Conservation (phyloP, 768 basidiomycete species). For the Bullera alba region DNA sequence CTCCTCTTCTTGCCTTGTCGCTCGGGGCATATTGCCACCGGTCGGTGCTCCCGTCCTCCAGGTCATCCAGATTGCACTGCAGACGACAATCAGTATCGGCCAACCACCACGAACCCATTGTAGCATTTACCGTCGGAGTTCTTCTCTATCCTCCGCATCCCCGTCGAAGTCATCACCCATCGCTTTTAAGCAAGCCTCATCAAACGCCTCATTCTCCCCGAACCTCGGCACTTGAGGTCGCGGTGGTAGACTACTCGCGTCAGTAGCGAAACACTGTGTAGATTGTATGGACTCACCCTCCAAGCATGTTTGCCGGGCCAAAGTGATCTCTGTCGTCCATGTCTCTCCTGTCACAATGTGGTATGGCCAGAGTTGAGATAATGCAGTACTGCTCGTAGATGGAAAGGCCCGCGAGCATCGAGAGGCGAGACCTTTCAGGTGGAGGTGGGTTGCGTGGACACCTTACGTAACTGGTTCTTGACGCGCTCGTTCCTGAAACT, state of each 20-base stretch:
- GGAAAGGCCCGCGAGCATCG: neutral
- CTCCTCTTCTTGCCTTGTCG: conserved; percentile 11
- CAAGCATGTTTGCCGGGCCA: conserved; percentile 11
- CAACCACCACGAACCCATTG: too few species aligned
- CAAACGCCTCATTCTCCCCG: conserved; percentile 28
- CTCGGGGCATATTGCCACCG: neutral
- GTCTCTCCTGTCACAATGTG: neutral
- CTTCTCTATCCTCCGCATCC: conserved; percentile 11
- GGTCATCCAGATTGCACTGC: conserved; percentile 34
- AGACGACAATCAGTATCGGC: neutral
- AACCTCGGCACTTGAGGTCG: neutral
- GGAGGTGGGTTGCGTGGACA: neutral
- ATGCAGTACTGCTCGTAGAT: neutral
- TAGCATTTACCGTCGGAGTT: conserved; percentile 31
- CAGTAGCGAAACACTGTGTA: neutral
- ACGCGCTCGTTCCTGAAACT: neutral
- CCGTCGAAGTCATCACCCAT: conserved; percentile 11
- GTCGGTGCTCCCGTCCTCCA: conserved; percentile 26
- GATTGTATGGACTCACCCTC: conserved; percentile 5
- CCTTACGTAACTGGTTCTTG: neutral
- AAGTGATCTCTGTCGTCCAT: conserved; percentile 11
- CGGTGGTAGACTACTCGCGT: too few species aligned
- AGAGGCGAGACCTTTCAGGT: neutral
- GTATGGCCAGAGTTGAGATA: neutral
- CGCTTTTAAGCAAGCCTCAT: conserved; percentile 15